Evolutionary conservation across 441 rosid species (phyloP).

Genomic region (Lagerstroemia fauriei): DNA sequence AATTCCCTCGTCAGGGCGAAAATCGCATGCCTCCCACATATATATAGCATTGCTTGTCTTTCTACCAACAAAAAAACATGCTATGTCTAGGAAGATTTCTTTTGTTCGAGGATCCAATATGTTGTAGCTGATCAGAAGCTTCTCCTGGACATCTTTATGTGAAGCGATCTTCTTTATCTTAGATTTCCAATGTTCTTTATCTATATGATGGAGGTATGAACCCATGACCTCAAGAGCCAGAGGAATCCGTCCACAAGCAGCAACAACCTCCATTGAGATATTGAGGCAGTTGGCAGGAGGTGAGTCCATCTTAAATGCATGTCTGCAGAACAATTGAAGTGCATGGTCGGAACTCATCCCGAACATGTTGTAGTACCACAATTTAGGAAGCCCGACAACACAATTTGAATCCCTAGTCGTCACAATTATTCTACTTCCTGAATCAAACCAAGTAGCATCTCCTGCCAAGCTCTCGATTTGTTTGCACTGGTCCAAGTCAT

Average conservation of each 20-base stretch:
- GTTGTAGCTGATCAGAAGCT: not conserved
- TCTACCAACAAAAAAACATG: not conserved
- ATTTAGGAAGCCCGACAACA: not conserved
- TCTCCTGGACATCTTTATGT: accelerated
- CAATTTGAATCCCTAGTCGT: not conserved
- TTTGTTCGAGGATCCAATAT: not conserved
- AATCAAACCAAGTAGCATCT: not conserved
- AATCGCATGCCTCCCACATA: constrained; percentile 17
- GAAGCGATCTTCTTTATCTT: not conserved
- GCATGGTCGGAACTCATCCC: not conserved
- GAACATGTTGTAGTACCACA: accelerated
- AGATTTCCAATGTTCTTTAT: not conserved
- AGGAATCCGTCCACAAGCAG: not conserved
- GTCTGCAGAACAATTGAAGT: not conserved
- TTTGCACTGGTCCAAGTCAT: not conserved
- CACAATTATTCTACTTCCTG: not conserved
- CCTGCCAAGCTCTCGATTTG: not conserved
- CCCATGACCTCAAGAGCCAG: not conserved
- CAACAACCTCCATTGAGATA: not conserved
- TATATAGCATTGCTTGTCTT: not conserved
- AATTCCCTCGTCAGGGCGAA: not conserved
- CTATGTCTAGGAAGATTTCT: constrained; percentile 16
- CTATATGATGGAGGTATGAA: not conserved
- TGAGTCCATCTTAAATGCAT: not conserved
- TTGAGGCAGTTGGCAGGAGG: not conserved